These are phyloP conservation scores for Paramyrothecium roridum DNA, from an alignment of 2,329 filamentous ascomycete species.

Conservation along the genomic window DNA sequence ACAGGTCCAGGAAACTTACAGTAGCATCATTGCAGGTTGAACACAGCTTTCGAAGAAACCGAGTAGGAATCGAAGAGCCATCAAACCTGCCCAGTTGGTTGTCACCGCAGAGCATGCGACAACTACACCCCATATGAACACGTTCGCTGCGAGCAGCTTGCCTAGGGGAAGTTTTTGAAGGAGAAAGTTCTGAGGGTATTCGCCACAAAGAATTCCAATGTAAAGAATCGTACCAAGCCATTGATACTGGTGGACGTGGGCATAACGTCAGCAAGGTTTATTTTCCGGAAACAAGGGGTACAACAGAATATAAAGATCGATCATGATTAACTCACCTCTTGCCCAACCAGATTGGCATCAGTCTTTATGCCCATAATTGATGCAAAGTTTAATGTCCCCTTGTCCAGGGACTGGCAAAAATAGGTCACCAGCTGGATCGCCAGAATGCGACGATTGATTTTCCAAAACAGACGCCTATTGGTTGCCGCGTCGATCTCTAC, in stretches of 20 bases:
- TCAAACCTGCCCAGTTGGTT: constrained; percentile 34
- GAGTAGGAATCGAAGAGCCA: constrained; percentile 37
- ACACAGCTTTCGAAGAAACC: constrained; percentile 44
- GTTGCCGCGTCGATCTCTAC: constrained; percentile 47
- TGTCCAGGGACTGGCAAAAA: constrained; percentile 48
- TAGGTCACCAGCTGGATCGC: constrained; percentile 43
- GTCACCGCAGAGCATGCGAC: constrained; percentile 29
- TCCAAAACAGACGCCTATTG: constrained; percentile 46
- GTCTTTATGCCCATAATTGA: constrained; percentile 49
- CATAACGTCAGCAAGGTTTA: neutral
- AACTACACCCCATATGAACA: constrained; percentile 39
- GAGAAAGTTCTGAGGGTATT: constrained; percentile 42
- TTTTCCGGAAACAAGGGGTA: no score
- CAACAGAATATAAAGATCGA: no score
- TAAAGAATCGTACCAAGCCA: constrained; percentile 50
- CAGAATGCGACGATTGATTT: constrained; percentile 43
- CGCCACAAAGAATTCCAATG: constrained; percentile 38
- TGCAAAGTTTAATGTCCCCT: constrained; percentile 47
- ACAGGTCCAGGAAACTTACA: constrained; percentile 13
- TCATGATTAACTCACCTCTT: constrained; percentile 1
- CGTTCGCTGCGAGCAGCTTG: constrained; percentile 38
- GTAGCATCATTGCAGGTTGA: constrained; percentile 40
- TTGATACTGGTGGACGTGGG: constrained; percentile 45
- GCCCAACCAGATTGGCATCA: constrained; percentile 40
- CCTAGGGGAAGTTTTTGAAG: constrained; percentile 42